Evolutionary conservation across 805 yeast genomes (phyloP).

Genomic region (Saccharomycodes ludwigii): DNA sequence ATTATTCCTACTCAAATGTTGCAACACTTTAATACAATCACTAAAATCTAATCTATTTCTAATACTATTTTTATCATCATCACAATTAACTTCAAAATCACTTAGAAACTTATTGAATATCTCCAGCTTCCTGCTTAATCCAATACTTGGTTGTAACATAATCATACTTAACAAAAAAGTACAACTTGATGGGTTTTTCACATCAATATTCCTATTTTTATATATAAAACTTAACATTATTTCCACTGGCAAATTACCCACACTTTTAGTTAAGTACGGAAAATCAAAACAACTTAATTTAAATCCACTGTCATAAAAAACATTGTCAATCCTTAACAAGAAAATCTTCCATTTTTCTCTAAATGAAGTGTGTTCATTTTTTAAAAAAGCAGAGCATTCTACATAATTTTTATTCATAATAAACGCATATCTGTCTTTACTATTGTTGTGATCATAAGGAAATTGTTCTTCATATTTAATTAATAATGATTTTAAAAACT

Average conservation of each 20-base stretch:
- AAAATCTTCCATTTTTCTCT: slow-evolving; percentile 22
- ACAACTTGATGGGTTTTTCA: slow-evolving; percentile 13
- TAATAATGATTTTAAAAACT: too few relatives aligned
- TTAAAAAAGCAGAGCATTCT: background rate
- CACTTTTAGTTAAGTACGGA: slow-evolving; percentile 13
- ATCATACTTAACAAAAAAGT: slow-evolving; percentile 17
- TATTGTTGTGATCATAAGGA: too few relatives aligned
- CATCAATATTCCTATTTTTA: slow-evolving; percentile 9
- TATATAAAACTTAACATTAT: slow-evolving; percentile 11
- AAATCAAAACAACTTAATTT: slow-evolving; percentile 19
- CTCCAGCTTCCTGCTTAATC: too few relatives aligned
- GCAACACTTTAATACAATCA: too few relatives aligned
- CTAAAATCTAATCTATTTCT: too few relatives aligned
- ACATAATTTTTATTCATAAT: background rate
- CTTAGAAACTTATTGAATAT: too few relatives aligned
- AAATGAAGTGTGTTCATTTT: slow-evolving; percentile 9
- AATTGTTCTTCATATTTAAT: too few relatives aligned
- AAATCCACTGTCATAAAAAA: slow-evolving; percentile 7
- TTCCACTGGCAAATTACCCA: slow-evolving; percentile 6
- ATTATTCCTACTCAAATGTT: too few relatives aligned
- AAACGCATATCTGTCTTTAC: background rate
- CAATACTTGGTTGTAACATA: slow-evolving; percentile 13
- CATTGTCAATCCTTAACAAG: slow-evolving; percentile 18
- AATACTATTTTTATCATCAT: too few relatives aligned
- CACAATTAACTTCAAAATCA: too few relatives aligned